phyloP scores from a whole-genome alignment of 1,284 basidiomycete species.

The Fomitopsis palustris region DNA sequence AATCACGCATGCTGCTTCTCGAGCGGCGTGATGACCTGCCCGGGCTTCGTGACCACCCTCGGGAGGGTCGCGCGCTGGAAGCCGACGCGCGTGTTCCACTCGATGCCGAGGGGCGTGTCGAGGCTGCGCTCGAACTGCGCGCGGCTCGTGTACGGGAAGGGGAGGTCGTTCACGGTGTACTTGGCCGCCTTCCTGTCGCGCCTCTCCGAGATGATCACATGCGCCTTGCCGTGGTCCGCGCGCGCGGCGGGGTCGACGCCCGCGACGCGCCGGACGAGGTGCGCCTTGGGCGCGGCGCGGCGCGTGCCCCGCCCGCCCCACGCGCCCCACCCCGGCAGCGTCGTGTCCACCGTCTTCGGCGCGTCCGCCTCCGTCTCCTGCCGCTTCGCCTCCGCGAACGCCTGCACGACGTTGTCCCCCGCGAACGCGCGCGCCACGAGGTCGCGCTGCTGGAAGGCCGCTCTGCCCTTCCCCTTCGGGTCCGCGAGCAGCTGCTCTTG shows the following conservation, averaged over 20 bases:
- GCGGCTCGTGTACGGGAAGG: slow-evolving; percentile 86
- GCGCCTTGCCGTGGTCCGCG: slow-evolving; percentile 79
- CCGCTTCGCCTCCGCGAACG: slow-evolving; percentile 83
- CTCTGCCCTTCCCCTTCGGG: slow-evolving; percentile 38
- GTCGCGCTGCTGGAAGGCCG: slow-evolving; percentile 81
- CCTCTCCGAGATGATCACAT: slow-evolving; percentile 94
- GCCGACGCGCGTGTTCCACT: slow-evolving; percentile 92
- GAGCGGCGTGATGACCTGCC: slow-evolving; percentile 27
- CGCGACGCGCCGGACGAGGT: slow-evolving; percentile 74
- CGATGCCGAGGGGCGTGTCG: slow-evolving; percentile 77
- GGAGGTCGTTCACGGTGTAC: slow-evolving; percentile 87
- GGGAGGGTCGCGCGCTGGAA: slow-evolving; percentile 86
- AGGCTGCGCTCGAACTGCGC: slow-evolving; percentile 88
- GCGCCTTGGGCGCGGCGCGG: slow-evolving; percentile 53
- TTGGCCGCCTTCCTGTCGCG: slow-evolving; percentile 91
- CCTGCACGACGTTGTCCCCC: slow-evolving; percentile 91
- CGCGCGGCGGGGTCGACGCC: slow-evolving; percentile 79
- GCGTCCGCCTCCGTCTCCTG: slow-evolving; percentile 82
- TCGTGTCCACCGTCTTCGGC: slow-evolving; percentile 81
- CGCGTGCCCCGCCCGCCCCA: slow-evolving; percentile 86
- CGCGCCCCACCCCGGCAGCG: slow-evolving; percentile 93
- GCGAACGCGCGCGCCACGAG: slow-evolving; percentile 95
- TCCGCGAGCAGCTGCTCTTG: slow-evolving; percentile 48
- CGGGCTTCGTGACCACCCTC: slow-evolving; percentile 73
- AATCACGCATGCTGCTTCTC: slow-evolving; percentile 15